Evolutionary conservation across 2,329 filamentous ascomycete species (phyloP), one percentile per base, ranked within the genome.

Genomic region (Trichoderma lentiforme): DNA sequence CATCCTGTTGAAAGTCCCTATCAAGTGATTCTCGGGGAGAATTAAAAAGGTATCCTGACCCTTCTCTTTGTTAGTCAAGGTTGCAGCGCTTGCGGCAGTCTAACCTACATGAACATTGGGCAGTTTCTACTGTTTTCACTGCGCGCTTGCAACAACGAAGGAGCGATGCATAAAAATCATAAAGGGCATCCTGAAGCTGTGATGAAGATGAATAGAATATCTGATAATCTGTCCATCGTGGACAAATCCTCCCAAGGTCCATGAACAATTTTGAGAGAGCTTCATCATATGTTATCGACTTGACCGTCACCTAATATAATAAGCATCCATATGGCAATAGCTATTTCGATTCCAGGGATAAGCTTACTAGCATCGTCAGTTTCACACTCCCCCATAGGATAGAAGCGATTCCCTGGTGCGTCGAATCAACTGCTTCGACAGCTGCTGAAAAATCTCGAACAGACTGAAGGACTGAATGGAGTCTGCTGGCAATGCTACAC

Each of bases 321-420:
- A 9, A 64, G 39, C 1, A 32, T 32, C 15, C 2, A 24, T 6
- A 3, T 5, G 9, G 7, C 3, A 15, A 24, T 14, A 6, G 0
- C 3, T 9, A 34, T 3, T 5, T 5, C 3, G 24, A 36, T 34
- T 0, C 1, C 0, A 26, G 15, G 6, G 3, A 34, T 39, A 12
- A 57, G n/a, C 21, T 26, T 70, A 81, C 80, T 65, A 80, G 76
- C 58, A 85, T 77, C 15, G 83, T 80, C n/a, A 85, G 72, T 72
- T 82, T 82, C 3, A 84, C 75, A 56, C 80, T 83, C 1, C 83
- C 83, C 84, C 83, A 85, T 24, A 85, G 77, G 2, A 84, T 74
- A 4, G 81, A 81, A 7, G 83, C 80, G 28, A 83, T 80, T 26
- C 77, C 74, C 1, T 79, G 79, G 68, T 83, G 73, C 0, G 82